These are phyloP conservation scores for Entomortierella beljakovae DNA, from an alignment of 192 early-diverging fungal genomes.

Conservation along the genomic window DNA sequence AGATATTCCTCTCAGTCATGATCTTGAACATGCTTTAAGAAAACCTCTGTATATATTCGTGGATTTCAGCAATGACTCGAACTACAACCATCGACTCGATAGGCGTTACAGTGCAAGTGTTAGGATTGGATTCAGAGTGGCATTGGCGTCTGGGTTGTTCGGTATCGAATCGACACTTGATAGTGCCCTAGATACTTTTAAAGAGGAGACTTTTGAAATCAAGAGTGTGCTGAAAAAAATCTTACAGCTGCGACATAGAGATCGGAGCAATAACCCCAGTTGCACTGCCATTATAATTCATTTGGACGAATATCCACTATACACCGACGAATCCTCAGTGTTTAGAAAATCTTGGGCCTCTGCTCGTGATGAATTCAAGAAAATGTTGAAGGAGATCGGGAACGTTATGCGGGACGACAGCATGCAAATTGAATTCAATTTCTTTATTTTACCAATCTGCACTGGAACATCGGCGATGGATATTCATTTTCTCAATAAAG, in stretches of 20 bases:
- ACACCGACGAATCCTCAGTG: no score
- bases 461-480: no score
- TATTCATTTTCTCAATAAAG: no score
- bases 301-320: neutral
- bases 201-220: neutral
- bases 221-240: neutral
- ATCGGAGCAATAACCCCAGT: neutral
- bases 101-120: neutral
- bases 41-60: neutral
- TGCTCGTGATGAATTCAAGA: no score
- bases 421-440: no score
- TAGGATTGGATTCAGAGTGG: neutral
- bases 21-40: neutral
- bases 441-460: no score
- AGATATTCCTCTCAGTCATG: neutral
- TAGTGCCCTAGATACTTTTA: neutral
- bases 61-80: neutral
- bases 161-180: neutral
- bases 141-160: neutral
- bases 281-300: neutral
- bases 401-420: no score
- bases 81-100: conserved; percentile 3
- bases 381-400: no score
- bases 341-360: no score
- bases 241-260: neutral